Base-by-base conservation (phyloP, 164 flowering plant genomes). In the Tetracentron sinense region DNA sequence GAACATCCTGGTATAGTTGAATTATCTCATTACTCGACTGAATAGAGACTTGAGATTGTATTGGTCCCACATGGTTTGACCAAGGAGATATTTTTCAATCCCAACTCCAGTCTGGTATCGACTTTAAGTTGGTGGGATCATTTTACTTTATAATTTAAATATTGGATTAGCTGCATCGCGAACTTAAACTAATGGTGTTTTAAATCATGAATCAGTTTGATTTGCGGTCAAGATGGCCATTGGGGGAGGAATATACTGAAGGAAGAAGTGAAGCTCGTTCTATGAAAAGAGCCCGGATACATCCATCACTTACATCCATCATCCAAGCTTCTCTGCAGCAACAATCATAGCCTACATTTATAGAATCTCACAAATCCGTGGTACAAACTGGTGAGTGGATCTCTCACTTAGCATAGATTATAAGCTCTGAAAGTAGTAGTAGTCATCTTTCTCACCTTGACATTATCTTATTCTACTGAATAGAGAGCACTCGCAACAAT, bases 161-260 rank as follows among this genome's bases (percentile, higher is more conserved):
- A 4, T 33, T 33, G 38, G 38, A 33, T 10, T 33, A n/a, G n/a
- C n/a, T n/a, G 27, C 22, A 44, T 33, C 21, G 20, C 58, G 51
- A 31, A 58, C 54, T 66, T 42, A 14, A 46, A 12, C 4, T 49
- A 42, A 30, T 2, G 28, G 61, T 47, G 6, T 50, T 69, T 66
- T 29, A 26, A 26, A 47, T 56, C 2, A 35, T 50, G 54, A n/a
- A 46, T 52, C 82, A 90, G 98, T 76, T 81, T 77, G 98, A 94
- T 82, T 27, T 94, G 75, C 77, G 96, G 51, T 97, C 98, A 65
- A 80, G 98, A 68, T 94, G 97, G 98, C 98, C 98, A 29, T 52
- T 94, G 63, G 98, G 97, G 27, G 97, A 87, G 78, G 97, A 90
- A 72, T 77, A 78, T 60, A 75, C 83, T 7, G 82, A 85, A 76